phyloP scores from a whole-genome alignment of 2,329 filamentous ascomycete genomes.

The Fusarium denticulatum region DNA sequence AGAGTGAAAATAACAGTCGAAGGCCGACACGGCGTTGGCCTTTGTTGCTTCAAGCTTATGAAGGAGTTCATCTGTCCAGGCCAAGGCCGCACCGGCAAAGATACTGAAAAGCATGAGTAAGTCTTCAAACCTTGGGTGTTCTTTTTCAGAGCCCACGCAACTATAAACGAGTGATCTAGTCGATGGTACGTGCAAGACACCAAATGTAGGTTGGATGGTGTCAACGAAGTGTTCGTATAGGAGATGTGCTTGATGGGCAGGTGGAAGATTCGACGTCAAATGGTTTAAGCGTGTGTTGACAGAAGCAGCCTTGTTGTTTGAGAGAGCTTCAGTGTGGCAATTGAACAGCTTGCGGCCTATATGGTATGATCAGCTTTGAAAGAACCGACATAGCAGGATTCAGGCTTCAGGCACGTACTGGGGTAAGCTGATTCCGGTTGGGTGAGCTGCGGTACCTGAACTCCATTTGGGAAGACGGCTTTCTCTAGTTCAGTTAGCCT shows the following conservation, averaged over 20 bases:
- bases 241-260: background rate
- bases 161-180: background rate
- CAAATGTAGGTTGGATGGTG: background rate
- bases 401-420: background rate
- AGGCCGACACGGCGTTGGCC: background rate
- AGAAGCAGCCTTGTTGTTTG: too few relatives aligned
- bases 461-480: background rate
- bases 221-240: background rate
- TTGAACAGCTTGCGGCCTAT: background rate
- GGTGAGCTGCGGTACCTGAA: background rate
- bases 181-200: background rate
- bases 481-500: background rate
- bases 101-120: background rate
- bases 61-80: constrained; percentile 5
- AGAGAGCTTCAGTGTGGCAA: background rate
- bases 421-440: background rate
- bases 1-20: background rate
- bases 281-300: background rate
- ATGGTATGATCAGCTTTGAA: background rate
- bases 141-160: fast-evolving
- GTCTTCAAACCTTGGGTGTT: background rate
- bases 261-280: background rate
- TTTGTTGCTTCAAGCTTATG: background rate
- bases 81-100: background rate
- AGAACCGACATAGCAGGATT: too few relatives aligned